phyloP scores from a whole-genome alignment of 208 protist species.

The Crithidia fasciculata region DNA sequence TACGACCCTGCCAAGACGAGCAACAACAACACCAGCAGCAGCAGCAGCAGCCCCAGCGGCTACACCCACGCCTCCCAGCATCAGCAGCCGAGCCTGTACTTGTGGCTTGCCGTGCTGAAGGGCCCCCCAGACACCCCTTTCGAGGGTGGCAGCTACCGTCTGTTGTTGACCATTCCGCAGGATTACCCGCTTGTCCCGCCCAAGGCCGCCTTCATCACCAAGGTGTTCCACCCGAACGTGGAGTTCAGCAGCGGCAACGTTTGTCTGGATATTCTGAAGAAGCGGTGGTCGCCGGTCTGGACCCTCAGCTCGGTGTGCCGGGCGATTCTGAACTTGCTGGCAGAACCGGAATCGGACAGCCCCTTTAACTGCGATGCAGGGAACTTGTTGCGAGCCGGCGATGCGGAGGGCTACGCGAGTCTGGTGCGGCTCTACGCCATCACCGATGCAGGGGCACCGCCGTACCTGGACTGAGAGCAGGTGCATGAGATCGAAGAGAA shows the following conservation, averaged over 20 bases:
- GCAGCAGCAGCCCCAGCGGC: background rate
- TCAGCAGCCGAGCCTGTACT: constrained; percentile 39
- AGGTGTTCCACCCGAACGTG: constrained; percentile 93
- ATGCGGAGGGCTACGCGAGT: constrained; percentile 64
- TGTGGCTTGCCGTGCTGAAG: constrained; percentile 68
- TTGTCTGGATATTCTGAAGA: constrained; percentile 93
- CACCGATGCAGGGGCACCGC: constrained; percentile 65
- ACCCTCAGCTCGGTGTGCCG: constrained; percentile 86
- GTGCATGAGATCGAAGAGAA: background rate
- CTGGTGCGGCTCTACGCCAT: constrained; percentile 82
- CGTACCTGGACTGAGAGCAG: constrained; percentile 33
- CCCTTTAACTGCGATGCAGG: constrained; percentile 94
- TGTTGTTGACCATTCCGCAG: constrained; percentile 70
- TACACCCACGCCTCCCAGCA: too few relatives aligned
- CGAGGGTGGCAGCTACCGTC: constrained; percentile 67
- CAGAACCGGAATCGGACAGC: constrained; percentile 76
- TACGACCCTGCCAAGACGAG: constrained; percentile 22
- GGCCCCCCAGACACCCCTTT: constrained; percentile 86
- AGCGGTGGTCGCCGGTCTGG: constrained; percentile 90
- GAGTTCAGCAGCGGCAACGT: constrained; percentile 86
- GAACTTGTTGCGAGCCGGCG: constrained; percentile 82
- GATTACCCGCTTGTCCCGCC: constrained; percentile 91
- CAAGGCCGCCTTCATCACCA: constrained; percentile 75
- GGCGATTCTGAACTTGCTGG: constrained; percentile 78
- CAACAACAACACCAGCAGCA: background rate